A percentile compares a stretch with the other conserved stretches of the same genome.
Conservation (phyloP, 2,329 filamentous ascomycete species). For the Tothia fuscella region DNA sequence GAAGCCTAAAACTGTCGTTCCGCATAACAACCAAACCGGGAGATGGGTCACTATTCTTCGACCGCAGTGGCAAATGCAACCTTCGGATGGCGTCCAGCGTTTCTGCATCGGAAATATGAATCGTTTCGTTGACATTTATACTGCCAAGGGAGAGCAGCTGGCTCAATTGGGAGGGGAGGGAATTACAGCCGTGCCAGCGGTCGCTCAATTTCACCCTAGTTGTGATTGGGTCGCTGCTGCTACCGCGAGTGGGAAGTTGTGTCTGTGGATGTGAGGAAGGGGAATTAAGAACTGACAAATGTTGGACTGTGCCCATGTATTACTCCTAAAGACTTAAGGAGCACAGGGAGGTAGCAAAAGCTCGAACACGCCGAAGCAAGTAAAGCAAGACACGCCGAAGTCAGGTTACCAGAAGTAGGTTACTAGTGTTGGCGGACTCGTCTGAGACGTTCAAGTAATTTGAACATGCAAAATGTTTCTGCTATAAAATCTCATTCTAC, state of each 20-base stretch:
- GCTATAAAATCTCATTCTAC: no score
- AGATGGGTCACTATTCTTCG: conserved; percentile 77
- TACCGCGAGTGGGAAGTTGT: conserved; percentile 83
- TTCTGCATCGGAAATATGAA: conserved; percentile 97
- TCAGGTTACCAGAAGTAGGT: no score
- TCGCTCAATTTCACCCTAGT: conserved; percentile 78
- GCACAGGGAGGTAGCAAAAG: no score
- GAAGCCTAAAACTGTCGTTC: conserved; percentile 55
- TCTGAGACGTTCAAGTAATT: no score
- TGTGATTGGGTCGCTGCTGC: conserved; percentile 87
- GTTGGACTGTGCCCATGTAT: no score
- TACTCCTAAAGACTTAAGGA: no score
- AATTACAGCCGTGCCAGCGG: conserved; percentile 89
- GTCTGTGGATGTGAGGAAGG: conserved; percentile 79
- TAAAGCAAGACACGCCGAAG: no score
- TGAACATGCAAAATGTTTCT: no score
- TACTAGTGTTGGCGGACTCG: no score
- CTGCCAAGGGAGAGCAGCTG: conserved; percentile 69
- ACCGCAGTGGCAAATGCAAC: conserved; percentile 80
- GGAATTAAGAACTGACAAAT: no score
- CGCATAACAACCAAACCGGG: conserved; percentile 92
- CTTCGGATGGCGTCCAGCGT: conserved; percentile 67
- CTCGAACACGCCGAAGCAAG: no score
- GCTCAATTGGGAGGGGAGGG: conserved; percentile 79
- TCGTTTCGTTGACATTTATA: conserved; percentile 86